Base-by-base conservation (phyloP, 2,329 filamentous ascomycete genomes). In the Coniochaeta sp. region DNA sequence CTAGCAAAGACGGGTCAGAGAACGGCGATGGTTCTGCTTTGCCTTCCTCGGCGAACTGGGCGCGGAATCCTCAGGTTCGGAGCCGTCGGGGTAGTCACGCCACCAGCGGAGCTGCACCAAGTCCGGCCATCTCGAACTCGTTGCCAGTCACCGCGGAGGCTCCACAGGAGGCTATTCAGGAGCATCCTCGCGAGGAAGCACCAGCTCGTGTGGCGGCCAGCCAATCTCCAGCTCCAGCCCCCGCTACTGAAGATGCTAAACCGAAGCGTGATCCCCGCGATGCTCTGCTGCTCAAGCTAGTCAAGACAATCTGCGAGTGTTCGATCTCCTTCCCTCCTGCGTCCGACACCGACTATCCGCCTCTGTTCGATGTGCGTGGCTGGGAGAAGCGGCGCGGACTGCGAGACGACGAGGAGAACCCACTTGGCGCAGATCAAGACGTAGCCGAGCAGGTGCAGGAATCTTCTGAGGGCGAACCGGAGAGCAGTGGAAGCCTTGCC, bases 41-140 rank as follows among this genome's bases (percentile, higher is more conserved):
- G 47, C 96, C 95, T 2, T 91, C 93, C 1, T 92, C 93, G 3
- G 95, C 93, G 5, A 97, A 89, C 70, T 99, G 95, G 95, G 95
- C 93, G 77, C 79, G 86, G 71, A 84, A 88, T 69, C 79, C 87
- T 60, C 85, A 79, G 73, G 84, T 81, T 64, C 82, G 81, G 61
- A 91, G 84, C 74, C 86, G 86, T 68, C 85, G 83, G 66, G 90
- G 85, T 62, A 96, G 92, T 68, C 85, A 92, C 66, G 89, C 90
- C 34, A 93, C 90, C 0, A 96, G 89, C 68, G 87, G 85, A 64
- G 89, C 90, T 22, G 87, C 90, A 28, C 88, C 91, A 2, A 97
- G 93, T 70, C 93, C 93, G 54, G 89, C 89, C 40, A 81, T 87
- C n/a, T 87, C 85, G 2, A 78, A 78, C 54, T 79, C 83, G 1